A percentile compares a stretch with the other conserved stretches of the same genome.
Evolutionary conservation across 75 land plant species (phyloP).

Genomic region (Sequoiadendron giganteum): DNA sequence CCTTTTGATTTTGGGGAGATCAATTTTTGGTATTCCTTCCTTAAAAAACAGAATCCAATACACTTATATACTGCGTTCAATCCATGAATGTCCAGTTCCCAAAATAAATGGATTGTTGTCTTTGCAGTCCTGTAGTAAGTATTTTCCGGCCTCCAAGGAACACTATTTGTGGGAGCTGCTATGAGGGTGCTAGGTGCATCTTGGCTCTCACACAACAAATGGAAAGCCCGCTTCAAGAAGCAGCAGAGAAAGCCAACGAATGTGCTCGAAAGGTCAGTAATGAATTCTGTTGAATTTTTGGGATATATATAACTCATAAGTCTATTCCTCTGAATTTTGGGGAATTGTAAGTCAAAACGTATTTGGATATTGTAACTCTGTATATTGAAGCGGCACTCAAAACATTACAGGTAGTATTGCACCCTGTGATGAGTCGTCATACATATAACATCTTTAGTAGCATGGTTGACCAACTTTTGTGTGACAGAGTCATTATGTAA

Average conservation of each 20-base stretch:
- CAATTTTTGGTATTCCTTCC: not conserved
- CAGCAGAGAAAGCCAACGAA: constrained; percentile 6
- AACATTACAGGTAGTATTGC: not conserved
- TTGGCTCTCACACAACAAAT: constrained; percentile 23
- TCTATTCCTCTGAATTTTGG: not conserved
- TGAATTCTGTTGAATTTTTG: not conserved
- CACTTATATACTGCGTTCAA: not conserved
- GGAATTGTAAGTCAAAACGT: not conserved
- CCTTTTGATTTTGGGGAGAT: not conserved
- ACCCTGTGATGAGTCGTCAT: not conserved
- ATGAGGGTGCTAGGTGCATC: constrained; percentile 57
- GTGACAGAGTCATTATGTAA: not conserved
- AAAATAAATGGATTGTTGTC: constrained; percentile 71
- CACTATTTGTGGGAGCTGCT: constrained; percentile 64
- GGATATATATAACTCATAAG: not conserved
- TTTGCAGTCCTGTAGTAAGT: constrained; percentile 56
- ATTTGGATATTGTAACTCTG: not conserved
- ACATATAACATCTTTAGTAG: not conserved
- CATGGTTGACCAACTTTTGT: not conserved
- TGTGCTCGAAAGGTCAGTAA: constrained; percentile 10
- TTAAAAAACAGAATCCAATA: not conserved
- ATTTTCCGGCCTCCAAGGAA: constrained; percentile 75
- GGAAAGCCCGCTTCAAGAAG: constrained; percentile 13
- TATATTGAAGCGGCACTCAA: not conserved
- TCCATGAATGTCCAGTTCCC: not conserved